Percentiles rank a stretch among this genome's conserved stretches.
Evolutionary conservation across 768 basidiomycete species (phyloP).

Genomic region (Coprinopsis cinerea): DNA sequence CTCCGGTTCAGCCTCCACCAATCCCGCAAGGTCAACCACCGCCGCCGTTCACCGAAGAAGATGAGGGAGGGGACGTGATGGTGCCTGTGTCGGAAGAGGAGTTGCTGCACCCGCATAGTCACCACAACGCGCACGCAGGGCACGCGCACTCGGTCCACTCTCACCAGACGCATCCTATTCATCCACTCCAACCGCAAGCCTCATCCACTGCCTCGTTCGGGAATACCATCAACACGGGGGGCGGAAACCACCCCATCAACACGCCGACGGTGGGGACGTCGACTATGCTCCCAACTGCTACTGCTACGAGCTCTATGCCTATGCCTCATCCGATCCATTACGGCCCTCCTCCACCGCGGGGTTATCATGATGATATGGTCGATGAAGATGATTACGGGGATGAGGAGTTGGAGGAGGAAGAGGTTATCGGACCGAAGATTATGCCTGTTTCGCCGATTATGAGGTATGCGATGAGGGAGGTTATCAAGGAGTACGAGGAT

Average conservation of each 20-base stretch:
- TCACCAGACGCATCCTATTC: no score
- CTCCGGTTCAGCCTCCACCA: no score
- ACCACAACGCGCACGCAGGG: background rate
- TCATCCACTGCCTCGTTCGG: no score
- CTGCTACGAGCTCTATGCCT: background rate
- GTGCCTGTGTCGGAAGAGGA: constrained; percentile 20
- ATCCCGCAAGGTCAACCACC: constrained; percentile 3
- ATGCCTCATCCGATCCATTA: background rate
- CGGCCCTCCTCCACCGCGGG: background rate
- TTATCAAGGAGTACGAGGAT: constrained; percentile 78
- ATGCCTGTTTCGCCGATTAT: constrained; percentile 77
- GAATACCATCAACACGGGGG: no score
- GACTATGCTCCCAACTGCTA: no score
- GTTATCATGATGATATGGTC: no score
- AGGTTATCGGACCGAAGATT: constrained; percentile 69
- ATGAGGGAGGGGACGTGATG: constrained; percentile 14
- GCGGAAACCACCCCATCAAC: no score
- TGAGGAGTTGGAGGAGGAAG: constrained; percentile 45
- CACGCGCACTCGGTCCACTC: no score
- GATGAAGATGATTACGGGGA: constrained; percentile 40
- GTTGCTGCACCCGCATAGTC: constrained; percentile 11
- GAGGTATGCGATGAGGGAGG: constrained; percentile 78
- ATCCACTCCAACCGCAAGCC: no score
- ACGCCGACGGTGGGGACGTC: no score
- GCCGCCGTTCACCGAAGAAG: constrained; percentile 14